Percentiles rank a stretch among this genome's conserved stretches.
Conservation (phyloP, 2,329 filamentous ascomycete genomes). For the Davidsoniella virescens region DNA sequence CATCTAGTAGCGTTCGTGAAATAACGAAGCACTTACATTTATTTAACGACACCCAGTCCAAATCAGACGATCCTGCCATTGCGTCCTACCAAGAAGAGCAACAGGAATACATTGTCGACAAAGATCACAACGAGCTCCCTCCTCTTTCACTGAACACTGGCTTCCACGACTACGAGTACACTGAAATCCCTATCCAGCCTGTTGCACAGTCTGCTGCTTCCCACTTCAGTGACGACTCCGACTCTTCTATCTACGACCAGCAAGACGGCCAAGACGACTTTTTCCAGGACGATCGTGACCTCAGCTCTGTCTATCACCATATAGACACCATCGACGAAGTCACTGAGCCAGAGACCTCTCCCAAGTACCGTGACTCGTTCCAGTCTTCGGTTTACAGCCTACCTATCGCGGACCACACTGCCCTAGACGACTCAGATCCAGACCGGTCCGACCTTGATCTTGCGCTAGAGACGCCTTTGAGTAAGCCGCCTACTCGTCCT, state of each 20-base stretch:
- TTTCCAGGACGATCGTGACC: background rate
- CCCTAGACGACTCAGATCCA: conserved; percentile 1
- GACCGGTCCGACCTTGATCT: conserved; percentile 14
- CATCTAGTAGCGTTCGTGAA: too few species aligned
- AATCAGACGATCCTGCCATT: too few species aligned
- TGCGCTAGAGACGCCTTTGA: conserved; percentile 10
- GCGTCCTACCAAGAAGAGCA: background rate
- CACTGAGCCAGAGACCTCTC: conserved; percentile 11
- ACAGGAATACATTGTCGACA: background rate
- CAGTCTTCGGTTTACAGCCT: conserved; percentile 13
- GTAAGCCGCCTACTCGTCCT: conserved; percentile 1
- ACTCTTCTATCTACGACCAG: too few species aligned
- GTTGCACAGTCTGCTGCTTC: background rate
- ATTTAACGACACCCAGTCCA: too few species aligned
- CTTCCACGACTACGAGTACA: too few species aligned
- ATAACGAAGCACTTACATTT: too few species aligned
- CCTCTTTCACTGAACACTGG: too few species aligned
- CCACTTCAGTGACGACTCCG: too few species aligned
- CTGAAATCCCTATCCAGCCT: background rate
- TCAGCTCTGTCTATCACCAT: conserved; percentile 6
- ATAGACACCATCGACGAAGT: conserved; percentile 13
- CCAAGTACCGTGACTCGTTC: conserved; percentile 13
- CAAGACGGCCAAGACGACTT: background rate
- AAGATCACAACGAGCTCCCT: background rate
- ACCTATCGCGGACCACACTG: background rate